Evolutionary conservation across 2,329 filamentous ascomycete species (phyloP), one percentile per base, ranked within the genome.

Genomic region (Thermoascus crustaceus): DNA sequence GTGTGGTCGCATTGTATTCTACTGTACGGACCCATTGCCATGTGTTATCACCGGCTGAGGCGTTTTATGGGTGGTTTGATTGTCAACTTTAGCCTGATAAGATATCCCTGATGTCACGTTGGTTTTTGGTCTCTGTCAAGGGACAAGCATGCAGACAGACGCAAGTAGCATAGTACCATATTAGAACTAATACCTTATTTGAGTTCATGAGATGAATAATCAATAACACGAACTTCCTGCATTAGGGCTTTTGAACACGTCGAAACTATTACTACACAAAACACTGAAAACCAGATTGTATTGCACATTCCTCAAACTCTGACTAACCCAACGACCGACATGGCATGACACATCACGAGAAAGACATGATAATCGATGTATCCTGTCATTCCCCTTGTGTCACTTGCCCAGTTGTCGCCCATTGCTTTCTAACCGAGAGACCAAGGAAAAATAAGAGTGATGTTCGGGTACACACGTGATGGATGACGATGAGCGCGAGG

Each of bases 301-400:
- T 41, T 48, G 42, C 38, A 45, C 41, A 52, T 49, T 50, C 47
- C 45, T 42, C 46, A 41, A 45, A 48, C 32, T 45, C 47, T 49
- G 46, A 52, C 44, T 47, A 50, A 48, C 50, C 47, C 45, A 52
- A 53, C 44, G 45, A 55, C 50, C 50, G 46, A 54, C 53, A 52
- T 47, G 49, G 47, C 53, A 55, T 57, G 50, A 56, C 53, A 55
- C 55, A 53, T 57, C 47, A 58, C 45, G 54, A 55, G 39, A 50
- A 50, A 57, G 49, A 56, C 25, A 36, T 13, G 26, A 22, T 43
- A 52, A 43, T 46, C 50, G 41, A 41, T 42, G 43, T 46, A 53
- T 48, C 47, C 49, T 52, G 49, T 44, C 47, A 49, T 47, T 51
- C 45, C 40, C 49, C 43, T 39, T 43, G 50, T 46, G 39, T 41